Percentiles rank a stretch among this genome's conserved stretches.
Conservation (phyloP, 2,329 filamentous ascomycete genomes). For the Aspergillus ruber region DNA sequence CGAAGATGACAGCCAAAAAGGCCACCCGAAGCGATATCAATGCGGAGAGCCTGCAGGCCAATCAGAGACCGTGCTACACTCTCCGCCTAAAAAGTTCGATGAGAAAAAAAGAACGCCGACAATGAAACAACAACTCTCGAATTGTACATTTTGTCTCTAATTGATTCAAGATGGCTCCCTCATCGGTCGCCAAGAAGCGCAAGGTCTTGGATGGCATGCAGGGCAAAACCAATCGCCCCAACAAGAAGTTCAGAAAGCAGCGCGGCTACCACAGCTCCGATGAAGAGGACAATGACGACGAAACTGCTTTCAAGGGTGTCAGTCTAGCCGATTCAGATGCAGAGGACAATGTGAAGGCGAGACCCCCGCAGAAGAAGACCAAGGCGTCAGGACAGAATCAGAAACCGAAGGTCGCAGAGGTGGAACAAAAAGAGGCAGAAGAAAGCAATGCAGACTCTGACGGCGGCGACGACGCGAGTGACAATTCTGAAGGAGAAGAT, state of each 20-base stretch:
- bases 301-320: constrained; percentile 43
- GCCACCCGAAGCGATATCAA: constrained; percentile 16
- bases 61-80: constrained; percentile 22
- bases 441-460: constrained; percentile 10
- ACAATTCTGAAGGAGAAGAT: constrained; percentile 28
- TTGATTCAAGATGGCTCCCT: constrained; percentile 31
- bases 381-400: constrained; percentile 1
- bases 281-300: constrained; percentile 40
- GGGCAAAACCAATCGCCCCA: constrained; percentile 36
- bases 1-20: constrained; percentile 13
- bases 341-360: constrained; percentile 21
- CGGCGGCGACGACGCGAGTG: constrained; percentile 16
- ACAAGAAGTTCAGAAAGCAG: constrained; percentile 59
- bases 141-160: constrained; percentile 2
- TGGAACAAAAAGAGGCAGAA: constrained; percentile 5
- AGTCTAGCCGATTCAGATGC: constrained; percentile 44
- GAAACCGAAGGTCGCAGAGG: constrained; percentile 14
- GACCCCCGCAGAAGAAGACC: constrained; percentile 14
- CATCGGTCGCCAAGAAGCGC: constrained; percentile 44
- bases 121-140: constrained; percentile 9
- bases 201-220: constrained; percentile 55
- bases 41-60: constrained; percentile 25
- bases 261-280: constrained; percentile 58
- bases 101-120: constrained; percentile 18
- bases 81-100: constrained; percentile 20